Evolutionary conservation across 208 protist species (phyloP), one percentile per base, ranked within the genome.

Genomic region (Acanthamoeba sp.): DNA sequence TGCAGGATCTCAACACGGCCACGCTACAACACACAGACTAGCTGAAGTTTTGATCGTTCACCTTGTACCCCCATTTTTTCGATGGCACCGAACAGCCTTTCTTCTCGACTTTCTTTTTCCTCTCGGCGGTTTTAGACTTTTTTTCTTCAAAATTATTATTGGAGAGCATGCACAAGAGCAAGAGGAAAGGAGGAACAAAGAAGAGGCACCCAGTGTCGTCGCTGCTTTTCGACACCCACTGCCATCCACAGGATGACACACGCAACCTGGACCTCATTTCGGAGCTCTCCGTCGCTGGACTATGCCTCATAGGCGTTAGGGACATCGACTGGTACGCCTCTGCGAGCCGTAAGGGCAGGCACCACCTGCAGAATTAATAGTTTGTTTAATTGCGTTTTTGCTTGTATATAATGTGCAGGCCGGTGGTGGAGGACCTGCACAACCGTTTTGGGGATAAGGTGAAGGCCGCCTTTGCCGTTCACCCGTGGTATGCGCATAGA

Each of bases 161-260:
- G 27, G n/a, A 24, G 27, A 38, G 64, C 64, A 24, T 24, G n/a
- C 64, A 80, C 69, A 80, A 34, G 69, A 80, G 40, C 20, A 80
- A 80, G 69, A 34, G 9, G 36, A n/a, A n/a, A n/a, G n/a, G n/a
- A n/a, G n/a, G n/a, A n/a, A n/a, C n/a, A n/a, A 71, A 71, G n/a
- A 80, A 80, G 71, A 48, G 18, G 7, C 16, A 27, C 22, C 42
- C 73, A 2, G 38, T 84, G 20, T 10, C 24, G 40, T 50, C 36
- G 85, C 85, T 76, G 27, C 40, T 93, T 22, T 93, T 93, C 40
- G 90, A 93, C 71, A 84, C 66, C 20, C 90, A 93, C 90, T 84
- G 69, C 66, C 90, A 93, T 14, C 50, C 69, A 12, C 90, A 93
- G n/a, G 90, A 93, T 24, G 85, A 91, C 62, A 52, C 6, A 3